phyloP scores from a whole-genome alignment of 225 moss, liverwort and hornwort species.

The Bryum argenteum region DNA sequence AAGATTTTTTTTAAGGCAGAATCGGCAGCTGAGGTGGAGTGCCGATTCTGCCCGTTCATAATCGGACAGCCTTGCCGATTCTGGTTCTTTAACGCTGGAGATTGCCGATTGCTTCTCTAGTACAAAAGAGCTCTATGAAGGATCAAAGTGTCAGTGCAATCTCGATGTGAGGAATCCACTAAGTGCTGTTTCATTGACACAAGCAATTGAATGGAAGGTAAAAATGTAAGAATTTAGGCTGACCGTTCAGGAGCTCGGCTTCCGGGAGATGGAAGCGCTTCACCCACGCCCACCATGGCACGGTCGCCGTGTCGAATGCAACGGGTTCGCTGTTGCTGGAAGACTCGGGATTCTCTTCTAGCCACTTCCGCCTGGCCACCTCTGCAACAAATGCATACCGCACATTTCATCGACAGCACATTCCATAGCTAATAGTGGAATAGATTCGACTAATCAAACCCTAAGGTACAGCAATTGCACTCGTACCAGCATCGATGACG shows the following conservation, averaged over 20 bases:
- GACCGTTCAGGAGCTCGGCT: constrained; percentile 92
- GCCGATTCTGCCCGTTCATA: no score
- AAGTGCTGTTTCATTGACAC: no score
- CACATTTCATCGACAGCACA: no score
- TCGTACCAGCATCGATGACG: constrained; percentile 85
- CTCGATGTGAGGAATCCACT: no score
- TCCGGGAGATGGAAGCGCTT: constrained; percentile 94
- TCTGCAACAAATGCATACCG: constrained; percentile 41
- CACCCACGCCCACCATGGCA: constrained; percentile 99
- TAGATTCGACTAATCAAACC: background rate
- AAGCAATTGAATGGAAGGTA: background rate
- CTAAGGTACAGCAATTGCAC: background rate
- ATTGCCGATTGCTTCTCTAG: no score
- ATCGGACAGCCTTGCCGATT: no score
- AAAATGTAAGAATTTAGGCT: background rate
- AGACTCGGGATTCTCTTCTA: constrained; percentile 84
- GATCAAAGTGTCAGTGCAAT: no score
- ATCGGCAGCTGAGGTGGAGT: no score
- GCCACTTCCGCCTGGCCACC: constrained; percentile 85
- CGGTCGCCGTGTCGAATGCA: constrained; percentile 77
- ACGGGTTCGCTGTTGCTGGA: constrained; percentile 79
- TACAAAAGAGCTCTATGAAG: no score
- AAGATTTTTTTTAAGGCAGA: no score
- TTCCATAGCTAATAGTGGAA: no score
- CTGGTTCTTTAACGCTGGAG: no score